Percentiles rank a stretch among this genome's conserved stretches.
phyloP scores from a whole-genome alignment of 148 eudicot genomes.

The Persicaria tinctoria region DNA sequence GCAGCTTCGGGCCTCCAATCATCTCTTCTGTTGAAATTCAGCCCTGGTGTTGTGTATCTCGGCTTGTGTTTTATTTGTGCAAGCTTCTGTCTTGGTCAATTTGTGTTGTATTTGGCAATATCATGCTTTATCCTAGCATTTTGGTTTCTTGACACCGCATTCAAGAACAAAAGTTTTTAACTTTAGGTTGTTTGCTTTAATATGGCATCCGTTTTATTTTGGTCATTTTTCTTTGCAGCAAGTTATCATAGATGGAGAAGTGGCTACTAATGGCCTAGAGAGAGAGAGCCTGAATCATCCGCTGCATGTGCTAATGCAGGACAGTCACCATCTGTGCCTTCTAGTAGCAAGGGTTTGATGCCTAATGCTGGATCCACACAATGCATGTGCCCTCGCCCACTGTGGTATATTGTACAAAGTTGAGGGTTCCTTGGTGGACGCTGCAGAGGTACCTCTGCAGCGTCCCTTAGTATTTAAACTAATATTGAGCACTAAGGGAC shows the following conservation, averaged over 20 bases:
- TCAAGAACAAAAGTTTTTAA: background rate
- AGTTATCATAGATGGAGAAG: slow-evolving; percentile 52
- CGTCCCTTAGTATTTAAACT: too few species aligned
- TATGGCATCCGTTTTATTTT: background rate
- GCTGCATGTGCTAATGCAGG: slow-evolving; percentile 43
- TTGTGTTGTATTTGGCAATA: too few species aligned
- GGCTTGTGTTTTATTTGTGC: too few species aligned
- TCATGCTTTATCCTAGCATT: too few species aligned
- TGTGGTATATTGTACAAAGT: slow-evolving; percentile 92
- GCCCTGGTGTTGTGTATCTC: too few species aligned
- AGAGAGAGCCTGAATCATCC: slow-evolving; percentile 32
- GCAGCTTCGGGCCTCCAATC: too few species aligned
- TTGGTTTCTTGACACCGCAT: too few species aligned
- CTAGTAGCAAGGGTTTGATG: slow-evolving; percentile 27
- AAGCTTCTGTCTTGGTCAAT: too few species aligned
- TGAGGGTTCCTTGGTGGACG: slow-evolving; percentile 81
- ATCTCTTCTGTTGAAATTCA: too few species aligned
- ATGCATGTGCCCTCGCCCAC: slow-evolving; percentile 91
- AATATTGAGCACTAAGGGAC: too few species aligned
- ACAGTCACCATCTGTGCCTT: slow-evolving; percentile 28
- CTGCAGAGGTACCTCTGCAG: too few species aligned
- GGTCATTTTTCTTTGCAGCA: slow-evolving; percentile 21
- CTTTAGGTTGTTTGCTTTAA: background rate
- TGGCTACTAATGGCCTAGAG: slow-evolving; percentile 32
- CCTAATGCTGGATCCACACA: slow-evolving; percentile 74